Conservation (phyloP, 768 basidiomycete genomes). For the Mycena epipterygia region DNA sequence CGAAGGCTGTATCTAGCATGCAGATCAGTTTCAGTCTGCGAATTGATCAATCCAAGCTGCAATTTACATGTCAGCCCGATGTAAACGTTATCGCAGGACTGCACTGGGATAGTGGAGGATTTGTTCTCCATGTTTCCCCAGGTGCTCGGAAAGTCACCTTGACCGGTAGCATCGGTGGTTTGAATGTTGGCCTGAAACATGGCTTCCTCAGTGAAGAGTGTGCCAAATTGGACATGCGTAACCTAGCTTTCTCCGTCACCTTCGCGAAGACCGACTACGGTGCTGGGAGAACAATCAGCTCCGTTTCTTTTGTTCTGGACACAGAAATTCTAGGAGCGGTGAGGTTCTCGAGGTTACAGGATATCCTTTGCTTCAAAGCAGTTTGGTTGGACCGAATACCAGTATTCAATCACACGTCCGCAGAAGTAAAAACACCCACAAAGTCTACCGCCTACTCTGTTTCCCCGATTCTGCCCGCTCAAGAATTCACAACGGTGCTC, state of each 20-base stretch:
- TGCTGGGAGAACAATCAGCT: conserved; percentile 55
- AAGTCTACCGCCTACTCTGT: conserved; percentile 36
- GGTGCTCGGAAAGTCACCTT: conserved; percentile 80
- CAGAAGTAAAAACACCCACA: conserved; percentile 41
- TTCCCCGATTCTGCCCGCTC: conserved; percentile 41
- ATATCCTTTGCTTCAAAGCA: conserved; percentile 94
- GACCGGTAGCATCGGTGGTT: conserved; percentile 84
- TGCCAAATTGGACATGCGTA: conserved; percentile 83
- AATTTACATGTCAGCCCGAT: conserved; percentile 90
- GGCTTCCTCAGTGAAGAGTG: conserved; percentile 89
- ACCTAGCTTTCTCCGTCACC: conserved; percentile 83
- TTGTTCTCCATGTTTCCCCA: conserved; percentile 83
- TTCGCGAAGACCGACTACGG: conserved; percentile 67
- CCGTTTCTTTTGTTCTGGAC: conserved; percentile 83
- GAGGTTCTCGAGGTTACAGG: conserved; percentile 89
- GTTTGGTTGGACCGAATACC: conserved; percentile 94
- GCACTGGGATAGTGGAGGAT: conserved; percentile 96
- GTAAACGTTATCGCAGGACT: conserved; percentile 92
- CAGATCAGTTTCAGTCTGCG: conserved; percentile 89
- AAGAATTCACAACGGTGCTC: conserved; percentile 70
- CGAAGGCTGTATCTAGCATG: conserved; percentile 58
- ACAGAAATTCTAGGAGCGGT: conserved; percentile 87
- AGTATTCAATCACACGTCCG: conserved; percentile 63
- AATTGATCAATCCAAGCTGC: conserved; percentile 90
- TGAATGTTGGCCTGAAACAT: conserved; percentile 86